phyloP scores from a whole-genome alignment of 2,329 filamentous ascomycete species.

The Monosporascus sp. region DNA sequence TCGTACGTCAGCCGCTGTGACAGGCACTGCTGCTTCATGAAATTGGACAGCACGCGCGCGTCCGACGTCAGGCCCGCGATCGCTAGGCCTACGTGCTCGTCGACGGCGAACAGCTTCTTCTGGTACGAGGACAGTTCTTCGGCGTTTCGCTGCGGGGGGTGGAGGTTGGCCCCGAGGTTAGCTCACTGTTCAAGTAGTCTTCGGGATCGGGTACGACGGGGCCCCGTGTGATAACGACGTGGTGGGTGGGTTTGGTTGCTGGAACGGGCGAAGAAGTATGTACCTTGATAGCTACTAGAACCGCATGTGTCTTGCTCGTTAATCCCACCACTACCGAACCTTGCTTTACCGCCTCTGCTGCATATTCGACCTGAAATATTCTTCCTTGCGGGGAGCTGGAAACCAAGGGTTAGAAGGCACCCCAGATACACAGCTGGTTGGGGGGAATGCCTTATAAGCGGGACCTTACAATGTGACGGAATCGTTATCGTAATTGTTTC shows the following conservation, averaged over 20 bases:
- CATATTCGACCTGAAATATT: slow-evolving; percentile 99
- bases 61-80: slow-evolving; percentile 96
- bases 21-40: slow-evolving; percentile 99
- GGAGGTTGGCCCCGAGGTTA: slow-evolving; percentile 2
- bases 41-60: slow-evolving; percentile 98
- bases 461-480: slow-evolving; percentile 90
- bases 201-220: neutral
- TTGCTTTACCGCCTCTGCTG: slow-evolving; percentile 97
- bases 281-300: slow-evolving; percentile 95
- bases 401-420: slow-evolving; percentile 13
- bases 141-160: slow-evolving; percentile 75
- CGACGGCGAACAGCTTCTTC: slow-evolving; percentile 97
- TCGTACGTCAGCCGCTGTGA: slow-evolving; percentile 93
- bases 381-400: slow-evolving; percentile 92
- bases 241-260: neutral
- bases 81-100: slow-evolving; percentile 90
- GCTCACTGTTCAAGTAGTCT: neutral
- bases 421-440: slow-evolving; percentile 6
- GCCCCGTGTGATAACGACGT: neutral
- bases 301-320: slow-evolving; percentile 95
- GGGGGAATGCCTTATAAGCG: neutral
- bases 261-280: slow-evolving; percentile 9
- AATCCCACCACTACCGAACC: slow-evolving; percentile 96
- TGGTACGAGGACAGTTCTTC: slow-evolving; percentile 99
- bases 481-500: slow-evolving; percentile 99